Percentiles rank a stretch among this genome's conserved stretches.
Evolutionary conservation across 257 asterid species (phyloP).

Genomic region (Ajuga chamaepitys): DNA sequence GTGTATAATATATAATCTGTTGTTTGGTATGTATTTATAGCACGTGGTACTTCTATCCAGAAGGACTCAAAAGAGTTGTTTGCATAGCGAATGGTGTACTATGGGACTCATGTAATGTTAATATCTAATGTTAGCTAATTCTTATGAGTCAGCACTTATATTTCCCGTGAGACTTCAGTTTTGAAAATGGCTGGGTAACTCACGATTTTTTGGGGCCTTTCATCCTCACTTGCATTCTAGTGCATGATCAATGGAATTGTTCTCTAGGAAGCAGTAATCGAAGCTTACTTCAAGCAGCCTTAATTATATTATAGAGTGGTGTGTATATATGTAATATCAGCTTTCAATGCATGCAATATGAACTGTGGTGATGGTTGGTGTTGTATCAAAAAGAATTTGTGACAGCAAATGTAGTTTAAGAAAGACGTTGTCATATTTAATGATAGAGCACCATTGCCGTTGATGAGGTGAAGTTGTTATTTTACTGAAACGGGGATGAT

Average conservation of each 20-base stretch:
- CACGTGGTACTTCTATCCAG: background rate
- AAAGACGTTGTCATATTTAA: background rate
- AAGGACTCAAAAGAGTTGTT: background rate
- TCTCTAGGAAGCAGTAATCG: background rate
- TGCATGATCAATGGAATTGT: slow-evolving; percentile 7
- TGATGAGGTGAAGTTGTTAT: slow-evolving; percentile 1
- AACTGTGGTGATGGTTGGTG: background rate
- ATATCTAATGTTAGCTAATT: background rate
- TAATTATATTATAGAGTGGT: background rate
- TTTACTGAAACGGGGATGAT: background rate
- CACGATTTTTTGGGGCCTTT: background rate
- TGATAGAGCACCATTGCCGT: background rate
- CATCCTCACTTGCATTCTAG: background rate
- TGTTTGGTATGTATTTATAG: background rate
- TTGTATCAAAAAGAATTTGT: slow-evolving; percentile 5
- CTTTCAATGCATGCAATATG: background rate
- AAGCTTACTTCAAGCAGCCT: background rate
- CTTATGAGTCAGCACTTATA: background rate
- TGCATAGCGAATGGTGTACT: background rate
- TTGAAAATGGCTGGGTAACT: background rate
- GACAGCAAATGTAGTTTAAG: slow-evolving; percentile 1
- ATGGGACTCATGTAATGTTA: background rate
- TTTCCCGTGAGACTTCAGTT: background rate
- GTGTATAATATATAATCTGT: background rate
- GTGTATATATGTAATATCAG: background rate